Evolutionary conservation across 163 green algal species (phyloP).

Genomic region (Trebouxia gelatinosa): DNA sequence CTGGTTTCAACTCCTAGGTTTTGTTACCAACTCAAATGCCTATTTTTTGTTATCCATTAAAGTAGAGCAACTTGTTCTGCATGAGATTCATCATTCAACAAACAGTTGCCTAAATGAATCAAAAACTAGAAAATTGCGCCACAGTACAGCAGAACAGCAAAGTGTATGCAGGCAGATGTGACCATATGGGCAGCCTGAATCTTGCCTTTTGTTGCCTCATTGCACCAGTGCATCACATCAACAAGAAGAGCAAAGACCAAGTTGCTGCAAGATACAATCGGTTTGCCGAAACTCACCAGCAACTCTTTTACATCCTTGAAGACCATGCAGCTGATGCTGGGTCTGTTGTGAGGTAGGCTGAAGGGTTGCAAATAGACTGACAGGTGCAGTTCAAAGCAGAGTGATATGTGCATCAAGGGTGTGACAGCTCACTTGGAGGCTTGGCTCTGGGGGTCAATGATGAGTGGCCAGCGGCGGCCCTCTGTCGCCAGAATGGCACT

Average conservation of each 20-base stretch:
- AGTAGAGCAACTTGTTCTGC: not conserved
- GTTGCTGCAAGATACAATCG: too few species aligned
- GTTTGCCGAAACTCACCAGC: too few species aligned
- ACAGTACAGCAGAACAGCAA: too few species aligned
- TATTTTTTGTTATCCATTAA: not conserved
- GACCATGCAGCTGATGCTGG: not conserved
- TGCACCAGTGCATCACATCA: too few species aligned
- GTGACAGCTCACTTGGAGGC: constrained; percentile 52
- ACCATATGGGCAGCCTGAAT: too few species aligned
- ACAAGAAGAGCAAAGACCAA: too few species aligned
- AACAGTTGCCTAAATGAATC: not conserved
- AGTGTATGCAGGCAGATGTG: not conserved
- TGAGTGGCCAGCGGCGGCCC: constrained; percentile 76
- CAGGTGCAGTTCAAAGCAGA: not conserved
- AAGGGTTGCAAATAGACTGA: not conserved
- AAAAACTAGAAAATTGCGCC: not conserved
- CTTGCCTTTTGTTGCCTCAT: too few species aligned
- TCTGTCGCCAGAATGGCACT: constrained; percentile 91
- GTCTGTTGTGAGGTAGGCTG: not conserved
- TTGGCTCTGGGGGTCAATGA: constrained; percentile 87
- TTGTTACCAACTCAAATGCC: too few species aligned
- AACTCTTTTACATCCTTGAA: not conserved
- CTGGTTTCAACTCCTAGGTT: too few species aligned
- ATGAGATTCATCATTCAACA: not conserved
- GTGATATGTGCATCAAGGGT: not conserved